These are phyloP conservation scores for Hansenula lynferdii DNA, from an alignment of 1,139 yeast species.

Conservation along the genomic window DNA sequence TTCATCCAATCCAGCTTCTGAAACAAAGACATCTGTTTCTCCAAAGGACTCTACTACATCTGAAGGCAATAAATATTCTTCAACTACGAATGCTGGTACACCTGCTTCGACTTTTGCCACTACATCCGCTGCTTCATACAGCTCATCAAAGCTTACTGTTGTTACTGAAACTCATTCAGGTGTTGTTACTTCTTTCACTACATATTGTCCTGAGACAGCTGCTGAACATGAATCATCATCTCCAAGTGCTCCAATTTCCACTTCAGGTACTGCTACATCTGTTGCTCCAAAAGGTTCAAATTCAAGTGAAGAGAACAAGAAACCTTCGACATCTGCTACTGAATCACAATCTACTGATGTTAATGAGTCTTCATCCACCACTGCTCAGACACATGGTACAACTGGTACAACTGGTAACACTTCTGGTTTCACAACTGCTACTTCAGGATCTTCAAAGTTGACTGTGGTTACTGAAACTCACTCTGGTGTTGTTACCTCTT, in stretches of 20 bases:
- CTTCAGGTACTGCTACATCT: neutral
- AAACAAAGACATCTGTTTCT: neutral
- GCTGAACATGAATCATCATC: neutral
- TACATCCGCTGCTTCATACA: neutral
- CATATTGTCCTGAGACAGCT: conserved; percentile 26
- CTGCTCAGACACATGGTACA: neutral
- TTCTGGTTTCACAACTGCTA: neutral
- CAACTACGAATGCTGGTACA: too few relatives aligned
- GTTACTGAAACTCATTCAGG: conserved; percentile 38
- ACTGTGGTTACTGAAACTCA: conserved; percentile 15
- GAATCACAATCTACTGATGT: conserved; percentile 1
- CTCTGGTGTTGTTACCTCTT: conserved; percentile 20
- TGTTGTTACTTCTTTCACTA: conserved; percentile 30
- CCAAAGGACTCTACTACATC: neutral
- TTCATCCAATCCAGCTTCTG: neutral
- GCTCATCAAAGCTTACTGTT: conserved; percentile 1
- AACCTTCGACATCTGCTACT: too few relatives aligned
- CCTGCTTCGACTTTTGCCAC: too few relatives aligned
- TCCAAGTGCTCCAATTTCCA: too few relatives aligned
- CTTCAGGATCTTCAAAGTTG: neutral
- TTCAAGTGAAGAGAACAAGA: neutral
- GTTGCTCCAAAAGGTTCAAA: neutral
- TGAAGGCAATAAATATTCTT: neutral
- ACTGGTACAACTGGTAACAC: neutral
- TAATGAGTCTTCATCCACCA: conserved; percentile 3